A percentile compares a stretch with the other conserved stretches of the same genome.
Evolutionary conservation across 345 rosid genomes (phyloP).

Genomic region (Arabidopsis arenosa): DNA sequence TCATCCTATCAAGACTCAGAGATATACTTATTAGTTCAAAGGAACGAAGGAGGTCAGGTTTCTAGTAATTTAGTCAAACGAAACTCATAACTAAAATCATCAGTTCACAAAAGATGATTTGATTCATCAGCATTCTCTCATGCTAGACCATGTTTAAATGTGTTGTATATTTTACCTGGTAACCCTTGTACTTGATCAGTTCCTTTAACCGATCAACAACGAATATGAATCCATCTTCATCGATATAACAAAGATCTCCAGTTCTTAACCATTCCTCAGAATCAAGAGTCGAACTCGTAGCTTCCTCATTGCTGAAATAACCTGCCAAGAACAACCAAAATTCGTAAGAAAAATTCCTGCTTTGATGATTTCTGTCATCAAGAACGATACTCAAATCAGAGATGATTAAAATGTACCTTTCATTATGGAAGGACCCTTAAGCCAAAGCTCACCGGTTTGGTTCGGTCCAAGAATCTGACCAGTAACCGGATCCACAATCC

Average conservation of each 20-base stretch:
- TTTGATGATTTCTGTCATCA: neutral
- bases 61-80: conserved; percentile 14
- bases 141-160: neutral
- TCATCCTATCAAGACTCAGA: neutral
- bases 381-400: conserved; percentile 20
- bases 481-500: conserved; percentile 69
- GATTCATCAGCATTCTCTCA: neutral
- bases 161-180: conserved; percentile 60
- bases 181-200: conserved; percentile 92
- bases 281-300: conserved; percentile 75
- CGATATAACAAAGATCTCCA: conserved; percentile 91
- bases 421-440: conserved; percentile 53
- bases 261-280: conserved; percentile 93
- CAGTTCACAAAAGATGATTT: neutral
- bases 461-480: conserved; percentile 55
- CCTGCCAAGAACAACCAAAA: conserved; percentile 51
- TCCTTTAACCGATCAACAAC: conserved; percentile 92
- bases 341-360: too few relatives aligned
- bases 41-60: neutral
- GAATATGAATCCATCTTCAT: conserved; percentile 81
- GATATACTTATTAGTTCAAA: neutral
- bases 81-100: neutral
- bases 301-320: conserved; percentile 76
- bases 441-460: conserved; percentile 89
- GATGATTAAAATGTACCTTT: conserved; percentile 40